Evolutionary conservation across 768 basidiomycete species (phyloP).

Genomic region (Pleurotus djamor): DNA sequence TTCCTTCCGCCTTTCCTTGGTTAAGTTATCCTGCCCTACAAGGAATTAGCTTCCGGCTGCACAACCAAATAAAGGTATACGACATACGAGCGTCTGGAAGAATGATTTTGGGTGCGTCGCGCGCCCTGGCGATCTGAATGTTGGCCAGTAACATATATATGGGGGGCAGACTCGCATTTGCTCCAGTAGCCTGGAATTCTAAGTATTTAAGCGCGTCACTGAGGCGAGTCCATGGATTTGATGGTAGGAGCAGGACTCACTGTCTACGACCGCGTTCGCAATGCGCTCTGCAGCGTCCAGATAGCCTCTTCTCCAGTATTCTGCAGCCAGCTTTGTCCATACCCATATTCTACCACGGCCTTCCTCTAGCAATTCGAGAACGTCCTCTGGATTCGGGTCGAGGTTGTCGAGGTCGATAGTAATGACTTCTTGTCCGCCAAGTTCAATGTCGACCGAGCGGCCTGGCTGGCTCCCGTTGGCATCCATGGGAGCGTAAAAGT

Average conservation of each 20-base stretch:
- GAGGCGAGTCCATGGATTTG: conserved; percentile 10
- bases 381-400: conserved; percentile 74
- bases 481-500: conserved; percentile 10
- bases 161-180: conserved; percentile 56
- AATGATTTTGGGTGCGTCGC: conserved; percentile 80
- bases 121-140: conserved; percentile 76
- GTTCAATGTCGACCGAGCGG: conserved; percentile 71
- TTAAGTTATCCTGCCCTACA: conserved; percentile 65
- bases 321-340: conserved; percentile 83
- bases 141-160: conserved; percentile 85
- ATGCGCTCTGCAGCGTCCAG: conserved; percentile 78
- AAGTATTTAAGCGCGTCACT: neutral
- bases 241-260: conserved; percentile 35
- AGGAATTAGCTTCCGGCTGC: neutral
- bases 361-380: conserved; percentile 69
- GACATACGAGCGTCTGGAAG: conserved; percentile 71
- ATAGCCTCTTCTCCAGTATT: conserved; percentile 83
- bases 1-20: conserved; percentile 59
- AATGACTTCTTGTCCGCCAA: conserved; percentile 82
- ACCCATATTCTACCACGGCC: conserved; percentile 70
- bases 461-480: conserved; percentile 33
- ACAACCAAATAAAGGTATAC: conserved; percentile 3
- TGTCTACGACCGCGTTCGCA: conserved; percentile 60
- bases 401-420: conserved; percentile 89
- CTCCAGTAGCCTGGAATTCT: conserved; percentile 54